Evolutionary conservation across 768 basidiomycete genomes (phyloP).

Genomic region (Tubosaeta sp.): DNA sequence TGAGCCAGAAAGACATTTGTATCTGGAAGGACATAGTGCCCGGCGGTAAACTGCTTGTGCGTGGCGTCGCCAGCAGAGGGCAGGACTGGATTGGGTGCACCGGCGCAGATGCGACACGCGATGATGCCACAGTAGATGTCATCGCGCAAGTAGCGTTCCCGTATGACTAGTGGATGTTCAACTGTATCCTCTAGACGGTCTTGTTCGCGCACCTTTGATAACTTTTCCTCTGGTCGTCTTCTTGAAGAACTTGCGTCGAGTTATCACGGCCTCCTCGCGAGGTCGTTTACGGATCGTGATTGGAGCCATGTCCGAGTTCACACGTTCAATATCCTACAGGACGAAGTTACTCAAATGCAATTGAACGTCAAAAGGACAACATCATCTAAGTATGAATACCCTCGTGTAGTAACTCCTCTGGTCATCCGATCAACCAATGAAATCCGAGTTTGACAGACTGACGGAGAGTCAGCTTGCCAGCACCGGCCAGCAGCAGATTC

Average conservation of each 20-base stretch:
- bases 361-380: too few relatives aligned
- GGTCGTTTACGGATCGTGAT: slow-evolving; percentile 75
- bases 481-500: too few relatives aligned
- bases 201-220: slow-evolving; percentile 64
- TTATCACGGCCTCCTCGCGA: slow-evolving; percentile 63
- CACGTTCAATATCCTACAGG: slow-evolving; percentile 3
- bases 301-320: slow-evolving; percentile 38
- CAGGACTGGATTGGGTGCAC: slow-evolving; percentile 40
- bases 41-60: slow-evolving; percentile 55
- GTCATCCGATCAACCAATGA: too few relatives aligned
- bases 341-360: too few relatives aligned
- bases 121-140: slow-evolving; percentile 86
- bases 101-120: slow-evolving; percentile 59
- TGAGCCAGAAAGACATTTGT: slow-evolving; percentile 94
- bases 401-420: too few relatives aligned
- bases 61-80: slow-evolving; percentile 54
- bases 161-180: slow-evolving; percentile 53
- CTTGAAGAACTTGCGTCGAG: slow-evolving; percentile 92
- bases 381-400: too few relatives aligned
- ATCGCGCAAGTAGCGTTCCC: slow-evolving; percentile 90
- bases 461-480: too few relatives aligned
- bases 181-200: neutral
- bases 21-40: slow-evolving; percentile 86
- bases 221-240: slow-evolving; percentile 94
- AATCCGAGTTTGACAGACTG: too few relatives aligned